Evolutionary conservation across 805 yeast species (phyloP).

Genomic region (Kregervanrija fluxuum): DNA sequence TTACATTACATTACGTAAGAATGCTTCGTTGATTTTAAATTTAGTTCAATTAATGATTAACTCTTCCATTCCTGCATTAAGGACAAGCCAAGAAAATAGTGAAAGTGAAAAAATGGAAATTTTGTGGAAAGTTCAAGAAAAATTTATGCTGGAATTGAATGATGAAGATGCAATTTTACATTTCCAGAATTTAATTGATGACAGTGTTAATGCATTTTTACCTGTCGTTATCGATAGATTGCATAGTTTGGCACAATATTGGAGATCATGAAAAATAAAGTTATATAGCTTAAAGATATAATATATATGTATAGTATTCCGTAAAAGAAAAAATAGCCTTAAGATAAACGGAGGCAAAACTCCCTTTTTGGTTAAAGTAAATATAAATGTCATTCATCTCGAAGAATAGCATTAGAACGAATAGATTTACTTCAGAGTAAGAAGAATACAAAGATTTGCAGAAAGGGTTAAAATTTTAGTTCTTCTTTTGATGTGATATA

Average conservation of each 20-base stretch:
- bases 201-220: constrained; percentile 85
- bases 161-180: constrained; percentile 95
- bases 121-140: constrained; percentile 85
- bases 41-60: constrained; percentile 90
- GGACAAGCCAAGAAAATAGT: constrained; percentile 29
- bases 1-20: constrained; percentile 81
- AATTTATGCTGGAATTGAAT: constrained; percentile 85
- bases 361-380: too few species aligned
- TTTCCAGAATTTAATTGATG: constrained; percentile 89
- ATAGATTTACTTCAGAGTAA: not conserved
- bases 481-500: too few species aligned
- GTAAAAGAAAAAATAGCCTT: too few species aligned
- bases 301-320: too few species aligned
- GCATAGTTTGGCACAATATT: constrained; percentile 94
- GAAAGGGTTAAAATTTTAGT: too few species aligned
- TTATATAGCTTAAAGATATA: too few species aligned
- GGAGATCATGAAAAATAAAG: constrained; percentile 61
- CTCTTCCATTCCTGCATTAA: constrained; percentile 86
- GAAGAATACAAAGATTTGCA: too few species aligned
- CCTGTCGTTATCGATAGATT: constrained; percentile 94
- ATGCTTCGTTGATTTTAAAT: constrained; percentile 83
- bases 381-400: not conserved
- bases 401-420: not conserved
- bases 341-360: too few species aligned
- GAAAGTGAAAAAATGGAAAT: constrained; percentile 76